phyloP scores from a whole-genome alignment of 345 rosid species.

The Reutealis trisperma region DNA sequence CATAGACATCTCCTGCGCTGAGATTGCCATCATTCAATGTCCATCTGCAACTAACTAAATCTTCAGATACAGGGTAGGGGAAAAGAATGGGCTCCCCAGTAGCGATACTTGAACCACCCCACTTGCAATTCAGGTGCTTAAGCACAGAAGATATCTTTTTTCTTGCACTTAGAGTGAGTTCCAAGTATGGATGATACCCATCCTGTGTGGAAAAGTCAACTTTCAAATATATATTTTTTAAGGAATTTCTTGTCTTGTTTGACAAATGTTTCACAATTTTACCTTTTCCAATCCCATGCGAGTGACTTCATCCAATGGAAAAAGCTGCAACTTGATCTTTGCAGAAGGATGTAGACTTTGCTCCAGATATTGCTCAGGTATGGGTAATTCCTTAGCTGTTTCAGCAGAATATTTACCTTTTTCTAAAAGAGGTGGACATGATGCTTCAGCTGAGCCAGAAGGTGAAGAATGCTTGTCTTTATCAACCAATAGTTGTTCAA shows the following conservation, averaged over 20 bases:
- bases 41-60: slow-evolving; percentile 46
- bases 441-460: slow-evolving; percentile 17
- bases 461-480: slow-evolving; percentile 31
- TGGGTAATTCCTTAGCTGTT: slow-evolving; percentile 19
- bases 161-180: slow-evolving; percentile 68
- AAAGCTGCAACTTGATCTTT: slow-evolving; percentile 86
- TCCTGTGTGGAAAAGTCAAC: slow-evolving; percentile 42
- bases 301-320: slow-evolving; percentile 72
- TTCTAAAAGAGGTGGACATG: slow-evolving; percentile 17
- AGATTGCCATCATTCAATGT: slow-evolving; percentile 43
- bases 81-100: slow-evolving; percentile 58
- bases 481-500: slow-evolving; percentile 17
- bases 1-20: slow-evolving; percentile 59
- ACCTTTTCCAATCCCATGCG: slow-evolving; percentile 73
- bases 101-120: slow-evolving; percentile 73
- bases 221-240: neutral
- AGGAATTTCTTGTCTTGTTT: neutral
- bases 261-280: slow-evolving; percentile 12
- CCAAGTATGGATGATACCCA: slow-evolving; percentile 88
- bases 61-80: slow-evolving; percentile 46
- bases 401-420: slow-evolving; percentile 17
- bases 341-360: slow-evolving; percentile 33
- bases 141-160: slow-evolving; percentile 77
- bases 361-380: slow-evolving; percentile 27
- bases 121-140: slow-evolving; percentile 63